These are phyloP conservation scores for Coelastrella sp. DNA, from an alignment of 139 green algal genomes.

Conservation along the genomic window DNA sequence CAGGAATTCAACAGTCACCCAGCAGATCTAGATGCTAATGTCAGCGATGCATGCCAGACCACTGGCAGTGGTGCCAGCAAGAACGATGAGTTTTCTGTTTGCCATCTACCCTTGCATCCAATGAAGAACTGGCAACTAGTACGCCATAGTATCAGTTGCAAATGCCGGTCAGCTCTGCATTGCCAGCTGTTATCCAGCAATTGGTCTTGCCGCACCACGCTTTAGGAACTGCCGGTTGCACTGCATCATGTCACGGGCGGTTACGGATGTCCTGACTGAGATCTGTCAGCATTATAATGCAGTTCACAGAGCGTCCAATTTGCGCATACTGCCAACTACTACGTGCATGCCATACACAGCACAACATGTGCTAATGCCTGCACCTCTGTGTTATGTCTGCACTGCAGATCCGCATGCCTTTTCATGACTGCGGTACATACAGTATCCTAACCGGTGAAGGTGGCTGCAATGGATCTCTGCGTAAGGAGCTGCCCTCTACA, in stretches of 20 bases:
- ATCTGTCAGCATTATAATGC: not conserved
- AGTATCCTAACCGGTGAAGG: not conserved
- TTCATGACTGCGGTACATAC: constrained; percentile 5
- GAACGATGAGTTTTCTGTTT: not conserved
- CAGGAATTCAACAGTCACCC: not conserved
- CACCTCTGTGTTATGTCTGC: not conserved
- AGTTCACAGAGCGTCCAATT: not conserved
- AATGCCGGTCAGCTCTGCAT: not conserved
- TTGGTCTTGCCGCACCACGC: not conserved
- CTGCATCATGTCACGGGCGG: no score
- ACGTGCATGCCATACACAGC: not conserved
- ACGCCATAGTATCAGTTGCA: no score
- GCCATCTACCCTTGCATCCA: no score
- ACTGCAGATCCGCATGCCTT: not conserved
- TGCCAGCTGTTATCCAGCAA: not conserved
- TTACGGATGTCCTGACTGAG: not conserved
- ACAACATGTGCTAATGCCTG: not conserved
- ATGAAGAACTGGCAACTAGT: no score
- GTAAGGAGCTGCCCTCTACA: not conserved
- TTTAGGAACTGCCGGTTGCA: not conserved
- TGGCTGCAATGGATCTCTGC: constrained; percentile 13
- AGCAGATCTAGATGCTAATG: not conserved
- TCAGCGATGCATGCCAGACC: not conserved
- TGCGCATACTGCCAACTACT: not conserved
- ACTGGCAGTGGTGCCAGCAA: not conserved